A percentile compares a stretch with the other conserved stretches of the same genome.
These are phyloP conservation scores for Panaeolus cyanescens DNA, from an alignment of 768 basidiomycete genomes.

Conservation along the genomic window DNA sequence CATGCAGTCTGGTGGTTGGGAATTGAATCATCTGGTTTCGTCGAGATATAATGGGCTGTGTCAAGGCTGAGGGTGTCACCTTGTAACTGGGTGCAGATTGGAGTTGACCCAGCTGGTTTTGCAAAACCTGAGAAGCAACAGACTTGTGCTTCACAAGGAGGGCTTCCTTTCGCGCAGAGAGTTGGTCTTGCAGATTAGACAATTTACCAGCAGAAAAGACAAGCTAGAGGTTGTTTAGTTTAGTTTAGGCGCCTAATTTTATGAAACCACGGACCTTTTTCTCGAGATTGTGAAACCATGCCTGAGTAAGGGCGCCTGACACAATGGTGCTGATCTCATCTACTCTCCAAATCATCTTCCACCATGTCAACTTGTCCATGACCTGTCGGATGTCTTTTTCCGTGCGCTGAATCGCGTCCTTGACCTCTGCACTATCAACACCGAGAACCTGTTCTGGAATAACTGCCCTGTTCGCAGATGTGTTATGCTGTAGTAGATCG, in stretches of 20 bases:
- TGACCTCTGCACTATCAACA: constrained; percentile 22
- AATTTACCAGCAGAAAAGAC: constrained; percentile 67
- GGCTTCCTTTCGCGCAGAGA: constrained; percentile 40
- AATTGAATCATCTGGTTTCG: constrained; percentile 53
- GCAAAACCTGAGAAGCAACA: constrained; percentile 54
- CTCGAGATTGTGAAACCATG: constrained; percentile 52
- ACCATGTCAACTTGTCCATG: constrained; percentile 47
- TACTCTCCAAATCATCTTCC: constrained; percentile 44
- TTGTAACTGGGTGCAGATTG: constrained; percentile 43
- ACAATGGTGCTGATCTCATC: constrained; percentile 48
- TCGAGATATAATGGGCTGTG: constrained; percentile 50
- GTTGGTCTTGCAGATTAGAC: constrained; percentile 42
- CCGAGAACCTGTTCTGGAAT: constrained; percentile 34
- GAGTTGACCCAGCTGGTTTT: constrained; percentile 60
- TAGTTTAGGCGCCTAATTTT: background rate
- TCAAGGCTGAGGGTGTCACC: constrained; percentile 49
- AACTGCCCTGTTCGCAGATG: background rate
- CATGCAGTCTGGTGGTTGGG: constrained; percentile 61
- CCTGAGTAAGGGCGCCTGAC: constrained; percentile 33
- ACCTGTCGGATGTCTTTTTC: constrained; percentile 37
- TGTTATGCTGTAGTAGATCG: background rate
- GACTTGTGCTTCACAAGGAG: constrained; percentile 41
- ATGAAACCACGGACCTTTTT: constrained; percentile 38
- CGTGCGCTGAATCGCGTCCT: constrained; percentile 37
- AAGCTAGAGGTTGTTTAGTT: constrained; percentile 41